These are phyloP conservation scores for Gynochthodes officinalis DNA, from an alignment of 257 asterid species.

Conservation along the genomic window DNA sequence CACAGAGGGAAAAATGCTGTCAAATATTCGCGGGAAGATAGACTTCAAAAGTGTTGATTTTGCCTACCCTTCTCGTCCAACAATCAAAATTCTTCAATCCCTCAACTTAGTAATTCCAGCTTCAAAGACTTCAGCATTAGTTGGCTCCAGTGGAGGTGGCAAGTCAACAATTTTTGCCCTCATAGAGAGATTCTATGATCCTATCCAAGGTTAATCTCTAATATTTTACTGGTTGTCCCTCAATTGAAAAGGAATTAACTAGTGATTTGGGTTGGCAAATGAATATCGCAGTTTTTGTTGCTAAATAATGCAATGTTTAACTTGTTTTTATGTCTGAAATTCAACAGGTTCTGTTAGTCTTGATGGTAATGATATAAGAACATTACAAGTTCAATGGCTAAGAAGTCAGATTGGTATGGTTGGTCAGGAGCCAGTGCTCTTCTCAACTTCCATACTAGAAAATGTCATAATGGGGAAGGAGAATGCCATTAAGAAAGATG, in stretches of 20 bases:
- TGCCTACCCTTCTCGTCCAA: slow-evolving; percentile 76
- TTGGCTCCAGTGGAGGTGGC: slow-evolving; percentile 81
- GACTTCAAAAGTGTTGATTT: slow-evolving; percentile 58
- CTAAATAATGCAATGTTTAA: background rate
- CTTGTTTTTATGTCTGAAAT: background rate
- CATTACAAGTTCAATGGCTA: slow-evolving; percentile 86
- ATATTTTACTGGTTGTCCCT: background rate
- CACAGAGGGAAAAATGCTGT: slow-evolving; percentile 52
- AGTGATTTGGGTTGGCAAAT: background rate
- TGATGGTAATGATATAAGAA: slow-evolving; percentile 74
- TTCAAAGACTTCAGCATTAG: slow-evolving; percentile 64
- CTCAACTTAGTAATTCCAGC: slow-evolving; percentile 57
- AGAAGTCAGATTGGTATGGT: slow-evolving; percentile 86
- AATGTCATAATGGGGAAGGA: slow-evolving; percentile 80
- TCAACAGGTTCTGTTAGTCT: slow-evolving; percentile 51
- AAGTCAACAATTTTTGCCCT: slow-evolving; percentile 80
- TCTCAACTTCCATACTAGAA: slow-evolving; percentile 68
- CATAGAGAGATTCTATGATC: slow-evolving; percentile 76
- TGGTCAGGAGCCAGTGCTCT: slow-evolving; percentile 83
- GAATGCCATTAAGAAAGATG: slow-evolving; percentile 68
- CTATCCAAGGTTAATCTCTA: slow-evolving; percentile 45
- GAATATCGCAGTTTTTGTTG: slow-evolving; percentile 1
- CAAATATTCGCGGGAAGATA: slow-evolving; percentile 51
- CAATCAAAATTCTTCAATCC: slow-evolving; percentile 55
- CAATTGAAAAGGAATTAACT: background rate